Conservation (phyloP, 169 alveolate genomes). For the Eimeria maxima region DNA sequence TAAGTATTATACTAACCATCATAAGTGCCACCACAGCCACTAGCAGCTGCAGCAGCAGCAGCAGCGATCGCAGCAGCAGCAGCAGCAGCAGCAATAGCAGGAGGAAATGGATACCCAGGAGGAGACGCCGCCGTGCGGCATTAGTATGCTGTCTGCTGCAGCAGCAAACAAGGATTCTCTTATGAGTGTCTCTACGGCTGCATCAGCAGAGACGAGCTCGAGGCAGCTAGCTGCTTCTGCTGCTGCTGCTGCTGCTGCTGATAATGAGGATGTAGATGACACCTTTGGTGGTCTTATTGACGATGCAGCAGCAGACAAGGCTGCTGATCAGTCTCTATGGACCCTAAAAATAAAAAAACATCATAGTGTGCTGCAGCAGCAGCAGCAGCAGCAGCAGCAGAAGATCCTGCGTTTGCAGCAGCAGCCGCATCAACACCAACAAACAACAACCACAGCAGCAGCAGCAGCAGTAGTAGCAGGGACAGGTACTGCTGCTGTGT, state of each 20-base stretch:
- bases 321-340: background rate
- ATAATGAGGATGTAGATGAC: background rate
- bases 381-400: background rate
- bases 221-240: background rate
- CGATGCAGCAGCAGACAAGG: background rate
- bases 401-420: background rate
- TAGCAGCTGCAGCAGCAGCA: background rate
- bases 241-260: too few relatives aligned
- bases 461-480: too few relatives aligned
- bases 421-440: too few relatives aligned
- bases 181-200: slow-evolving; percentile 16
- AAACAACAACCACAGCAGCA: too few relatives aligned
- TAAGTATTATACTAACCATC: too few relatives aligned
- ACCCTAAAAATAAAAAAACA: background rate
- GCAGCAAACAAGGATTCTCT: slow-evolving; percentile 2
- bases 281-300: slow-evolving; percentile 24
- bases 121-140: background rate
- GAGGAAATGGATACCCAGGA: background rate
- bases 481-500: too few relatives aligned
- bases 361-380: too few relatives aligned
- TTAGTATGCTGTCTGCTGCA: background rate
- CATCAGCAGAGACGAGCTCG: background rate
- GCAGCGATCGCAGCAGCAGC: slow-evolving; percentile 6
- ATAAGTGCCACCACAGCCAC: background rate
- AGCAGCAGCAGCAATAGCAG: background rate